Evolutionary conservation across 345 rosid genomes (phyloP), one percentile per base, ranked within the genome.

Genomic region (Gossypium ekmanianum): DNA sequence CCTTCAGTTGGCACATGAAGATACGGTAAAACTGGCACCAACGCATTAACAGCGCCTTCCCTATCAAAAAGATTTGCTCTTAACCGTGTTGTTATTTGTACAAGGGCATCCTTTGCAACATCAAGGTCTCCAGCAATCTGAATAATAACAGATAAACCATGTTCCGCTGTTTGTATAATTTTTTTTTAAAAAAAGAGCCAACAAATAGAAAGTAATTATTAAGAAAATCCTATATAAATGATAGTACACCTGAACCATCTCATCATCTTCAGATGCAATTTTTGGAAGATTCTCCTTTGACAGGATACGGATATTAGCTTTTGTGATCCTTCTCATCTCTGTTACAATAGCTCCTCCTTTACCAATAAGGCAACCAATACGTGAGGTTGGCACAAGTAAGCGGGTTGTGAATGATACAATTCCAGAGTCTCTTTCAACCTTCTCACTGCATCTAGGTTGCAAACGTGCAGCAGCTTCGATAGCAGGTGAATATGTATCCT

Each of bases 391-490:
- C 75, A 95, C 97, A 70, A 95, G 97, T 61, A 95, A 83, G 61
- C 98, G 98, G 58, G 97, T 91, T 17, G 96, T 91, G 83, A 84
- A 91, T 73, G 98, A 91, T 81, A 93, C 82, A 20, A 93, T 82
- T 52, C 99, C 98, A 4, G 99, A 95, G 83, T 95, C 98, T 85
- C 98, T 89, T 87, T 93, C 99, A 44, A 85, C 75, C 86, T 84
- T 93, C 71, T 93, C 99, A 75, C 98, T 93, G 77, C 99, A 95
- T 73, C 96, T 88, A n/a, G 98, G 97, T 82, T 89, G 99, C 83
- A 95, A 76, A 22, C 98, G 87, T 73, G 88, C 82, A 24, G 88
- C 99, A 70, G 99, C 99, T 82, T 95, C 99, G 51, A 95, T 84
- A 20, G 92, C 79, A 73, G 99, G 94, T 74, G 98, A 95, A 80